Conservation (phyloP, 2,329 filamentous ascomycete genomes). For the Botrytis tulipae region DNA sequence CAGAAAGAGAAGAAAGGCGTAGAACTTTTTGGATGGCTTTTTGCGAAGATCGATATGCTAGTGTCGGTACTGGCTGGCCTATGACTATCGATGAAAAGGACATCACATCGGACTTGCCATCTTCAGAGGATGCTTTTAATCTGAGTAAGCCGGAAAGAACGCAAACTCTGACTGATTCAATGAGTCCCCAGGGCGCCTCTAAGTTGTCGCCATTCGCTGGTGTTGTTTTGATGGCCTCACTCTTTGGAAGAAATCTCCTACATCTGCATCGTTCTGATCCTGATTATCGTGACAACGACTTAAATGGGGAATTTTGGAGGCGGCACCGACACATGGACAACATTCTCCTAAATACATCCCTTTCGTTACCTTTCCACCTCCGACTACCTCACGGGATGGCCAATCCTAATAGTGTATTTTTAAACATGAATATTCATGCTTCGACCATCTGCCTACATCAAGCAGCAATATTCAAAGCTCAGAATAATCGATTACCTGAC, state of each 20-base stretch:
- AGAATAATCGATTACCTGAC: conserved; percentile 76
- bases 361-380: conserved; percentile 76
- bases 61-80: conserved; percentile 95
- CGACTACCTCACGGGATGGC: conserved; percentile 73
- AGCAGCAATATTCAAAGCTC: conserved; percentile 95
- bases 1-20: conserved; percentile 84
- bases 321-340: conserved; percentile 87
- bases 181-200: conserved; percentile 68
- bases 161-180: conserved; percentile 65
- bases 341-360: conserved; percentile 80
- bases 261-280: conserved; percentile 85
- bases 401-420: conserved; percentile 84
- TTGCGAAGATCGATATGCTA: conserved; percentile 85
- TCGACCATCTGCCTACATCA: conserved; percentile 97
- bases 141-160: conserved; percentile 74
- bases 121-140: conserved; percentile 80
- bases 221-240: conserved; percentile 78
- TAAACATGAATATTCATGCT: conserved; percentile 96
- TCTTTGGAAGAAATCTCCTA: conserved; percentile 87
- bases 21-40: conserved; percentile 96
- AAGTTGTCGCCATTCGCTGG: conserved; percentile 76
- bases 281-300: conserved; percentile 79
- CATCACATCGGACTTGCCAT: conserved; percentile 80
- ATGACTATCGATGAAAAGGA: conserved; percentile 92
- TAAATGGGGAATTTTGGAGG: conserved; percentile 95